phyloP scores from a whole-genome alignment of 352 stramenopile genomes.

The Thalassiosira pacifica region DNA sequence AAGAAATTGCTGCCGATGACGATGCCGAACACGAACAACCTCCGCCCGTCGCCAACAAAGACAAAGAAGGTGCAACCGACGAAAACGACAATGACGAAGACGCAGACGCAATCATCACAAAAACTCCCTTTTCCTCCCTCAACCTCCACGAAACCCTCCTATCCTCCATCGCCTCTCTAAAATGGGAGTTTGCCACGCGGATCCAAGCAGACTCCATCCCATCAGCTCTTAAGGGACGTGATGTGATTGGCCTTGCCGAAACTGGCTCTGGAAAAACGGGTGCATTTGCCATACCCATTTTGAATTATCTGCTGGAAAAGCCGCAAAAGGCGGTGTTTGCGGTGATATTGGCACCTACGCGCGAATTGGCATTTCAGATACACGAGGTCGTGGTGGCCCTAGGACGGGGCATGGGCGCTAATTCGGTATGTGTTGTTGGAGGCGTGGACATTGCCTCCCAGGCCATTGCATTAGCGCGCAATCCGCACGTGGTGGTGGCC shows the following conservation, averaged over 20 bases:
- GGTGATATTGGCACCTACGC: conserved; percentile 86
- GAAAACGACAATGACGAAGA: too few species aligned
- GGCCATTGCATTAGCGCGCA: conserved; percentile 95
- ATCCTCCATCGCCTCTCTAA: conserved; percentile 91
- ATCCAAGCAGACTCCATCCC: conserved; percentile 96
- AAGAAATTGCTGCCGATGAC: neutral
- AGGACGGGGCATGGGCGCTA: conserved; percentile 89
- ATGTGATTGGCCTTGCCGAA: conserved; percentile 98
- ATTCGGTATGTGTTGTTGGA: conserved; percentile 85
- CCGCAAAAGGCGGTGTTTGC: conserved; percentile 87
- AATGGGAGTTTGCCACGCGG: conserved; percentile 93
- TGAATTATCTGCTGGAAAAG: conserved; percentile 91
- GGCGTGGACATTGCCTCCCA: conserved; percentile 98
- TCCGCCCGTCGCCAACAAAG: neutral
- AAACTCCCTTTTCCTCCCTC: conserved; percentile 90
- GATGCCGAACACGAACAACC: neutral
- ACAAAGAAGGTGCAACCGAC: too few species aligned
- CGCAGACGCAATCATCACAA: conserved; percentile 74
- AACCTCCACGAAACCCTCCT: conserved; percentile 92
- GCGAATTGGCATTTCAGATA: conserved; percentile 88
- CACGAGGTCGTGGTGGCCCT: conserved; percentile 94
- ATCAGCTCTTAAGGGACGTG: conserved; percentile 91
- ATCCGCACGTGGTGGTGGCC: conserved; percentile 96
- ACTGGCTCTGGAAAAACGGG: conserved; percentile 95
- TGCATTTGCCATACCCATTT: conserved; percentile 95